These are phyloP conservation scores for Populus hybrid DNA, from an alignment of 441 rosid genomes.

Conservation along the genomic window DNA sequence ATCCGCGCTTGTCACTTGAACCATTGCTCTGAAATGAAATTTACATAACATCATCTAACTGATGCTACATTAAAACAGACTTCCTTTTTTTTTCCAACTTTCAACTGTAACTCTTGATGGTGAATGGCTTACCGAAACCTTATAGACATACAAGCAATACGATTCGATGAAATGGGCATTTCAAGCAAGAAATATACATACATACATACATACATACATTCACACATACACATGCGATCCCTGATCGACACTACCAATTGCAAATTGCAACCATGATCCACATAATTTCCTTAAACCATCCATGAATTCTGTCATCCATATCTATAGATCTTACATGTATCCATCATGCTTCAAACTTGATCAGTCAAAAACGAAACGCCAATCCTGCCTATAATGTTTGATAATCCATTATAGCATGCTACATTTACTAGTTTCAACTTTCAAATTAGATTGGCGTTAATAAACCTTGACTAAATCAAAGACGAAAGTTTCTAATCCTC, in stretches of 20 bases:
- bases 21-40: slow-evolving; percentile 42
- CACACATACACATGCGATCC: neutral
- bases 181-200: neutral
- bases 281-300: neutral
- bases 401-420: neutral
- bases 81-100: neutral
- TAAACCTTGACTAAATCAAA: neutral
- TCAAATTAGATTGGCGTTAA: neutral
- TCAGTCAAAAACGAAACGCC: neutral
- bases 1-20: no score
- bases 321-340: neutral
- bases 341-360: neutral
- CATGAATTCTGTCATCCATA: neutral
- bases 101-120: neutral
- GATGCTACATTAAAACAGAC: neutral
- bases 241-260: neutral
- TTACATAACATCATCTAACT: slow-evolving; percentile 10
- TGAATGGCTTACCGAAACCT: neutral
- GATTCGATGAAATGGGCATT: neutral
- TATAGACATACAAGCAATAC: neutral
- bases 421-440: neutral
- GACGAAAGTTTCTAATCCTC: neutral
- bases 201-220: neutral
- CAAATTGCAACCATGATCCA: neutral
- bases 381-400: neutral